Conservation (phyloP, 1,139 yeast genomes). For the Zhuliangozyma parablackwelliae region DNA sequence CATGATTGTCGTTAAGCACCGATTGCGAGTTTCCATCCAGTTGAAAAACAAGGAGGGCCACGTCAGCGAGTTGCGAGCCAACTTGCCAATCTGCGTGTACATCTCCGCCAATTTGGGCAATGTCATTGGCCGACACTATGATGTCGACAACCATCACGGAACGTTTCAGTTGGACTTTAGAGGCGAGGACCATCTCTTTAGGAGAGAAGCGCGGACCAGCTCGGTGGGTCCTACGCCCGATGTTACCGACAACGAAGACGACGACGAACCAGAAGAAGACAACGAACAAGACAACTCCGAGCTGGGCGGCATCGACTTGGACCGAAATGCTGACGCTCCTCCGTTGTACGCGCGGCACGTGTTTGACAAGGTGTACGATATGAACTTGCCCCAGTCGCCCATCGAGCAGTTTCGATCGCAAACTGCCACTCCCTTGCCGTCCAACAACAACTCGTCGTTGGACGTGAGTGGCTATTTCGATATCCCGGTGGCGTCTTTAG, state of each 20-base stretch:
- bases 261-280: slow-evolving; percentile 9
- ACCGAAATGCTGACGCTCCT: slow-evolving; percentile 33
- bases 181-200: slow-evolving; percentile 35
- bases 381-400: slow-evolving; percentile 33
- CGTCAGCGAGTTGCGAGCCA: slow-evolving; percentile 63
- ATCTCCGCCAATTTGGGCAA: slow-evolving; percentile 50
- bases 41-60: slow-evolving; percentile 60
- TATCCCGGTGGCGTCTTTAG: slow-evolving; percentile 12
- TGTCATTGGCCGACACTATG: slow-evolving; percentile 48
- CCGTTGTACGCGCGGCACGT: slow-evolving; percentile 39
- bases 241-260: slow-evolving; percentile 6
- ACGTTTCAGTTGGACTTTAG: slow-evolving; percentile 36
- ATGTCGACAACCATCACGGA: slow-evolving; percentile 48
- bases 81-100: slow-evolving; percentile 58
- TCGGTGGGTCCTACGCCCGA: slow-evolving; percentile 9
- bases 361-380: slow-evolving; percentile 34
- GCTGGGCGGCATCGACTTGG: slow-evolving; percentile 19
- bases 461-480: slow-evolving; percentile 26
- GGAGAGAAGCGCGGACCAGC: slow-evolving; percentile 14
- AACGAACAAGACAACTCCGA: slow-evolving; percentile 6
- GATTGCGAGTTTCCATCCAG: slow-evolving; percentile 52
- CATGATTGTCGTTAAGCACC: slow-evolving; percentile 55
- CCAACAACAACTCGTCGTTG: slow-evolving; percentile 16
- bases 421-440: slow-evolving; percentile 13
- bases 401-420: slow-evolving; percentile 34